Base-by-base conservation (phyloP, 2,329 filamentous ascomycete genomes). In the Ceratocystiopsis sp. region DNA sequence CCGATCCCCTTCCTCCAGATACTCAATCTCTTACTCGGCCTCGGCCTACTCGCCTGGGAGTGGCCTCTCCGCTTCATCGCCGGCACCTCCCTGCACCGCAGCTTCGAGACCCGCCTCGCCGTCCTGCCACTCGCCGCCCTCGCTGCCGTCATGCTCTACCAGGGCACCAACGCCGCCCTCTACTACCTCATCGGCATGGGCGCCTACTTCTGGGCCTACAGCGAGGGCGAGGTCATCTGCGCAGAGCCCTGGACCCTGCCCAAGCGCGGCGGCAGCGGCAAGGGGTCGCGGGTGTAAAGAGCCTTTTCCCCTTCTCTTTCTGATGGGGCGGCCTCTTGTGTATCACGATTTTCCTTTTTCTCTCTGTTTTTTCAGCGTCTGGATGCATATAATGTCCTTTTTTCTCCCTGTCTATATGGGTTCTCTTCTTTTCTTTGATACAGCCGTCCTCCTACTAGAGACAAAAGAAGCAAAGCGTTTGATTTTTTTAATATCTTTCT, bases 131-230 rank as follows among this genome's bases (percentile, higher is more conserved):
- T 96, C 48, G 77, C 77, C 38, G 76, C 81, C 10, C 67, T 96
- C 37, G 67, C 78, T 17, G 77, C 84, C 7, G 68, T 80, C 25
- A 68, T 98, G 49, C 66, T 94, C 49, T 98, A 98, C 59, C 91
- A 96, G 61, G 83, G 78, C 46, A 94, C 87, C 25, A 93, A 98
- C 58, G 71, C 89, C 3, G 91, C 84, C 5, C 64, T 96, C 42
- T 98, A 96, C 64, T 95, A 96, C 59, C 59, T 93, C 21, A 73
- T 95, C 48, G 89, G 80, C 17, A 78, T 93, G 64, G 69, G 66
- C 9, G 79, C 91, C 14, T 98, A 96, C 61, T 94, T 96, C 55
- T 95, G 87, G 87, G 91, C 84, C 1, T 96, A 93, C 55, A 91
- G 81, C 55, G 89, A 98, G 62, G 91, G 91, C 62, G 91, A 98